Evolutionary conservation across 2,329 filamentous ascomycete species (phyloP), one percentile per base, ranked within the genome.

Genomic region (Xylariomycetidae sp.): DNA sequence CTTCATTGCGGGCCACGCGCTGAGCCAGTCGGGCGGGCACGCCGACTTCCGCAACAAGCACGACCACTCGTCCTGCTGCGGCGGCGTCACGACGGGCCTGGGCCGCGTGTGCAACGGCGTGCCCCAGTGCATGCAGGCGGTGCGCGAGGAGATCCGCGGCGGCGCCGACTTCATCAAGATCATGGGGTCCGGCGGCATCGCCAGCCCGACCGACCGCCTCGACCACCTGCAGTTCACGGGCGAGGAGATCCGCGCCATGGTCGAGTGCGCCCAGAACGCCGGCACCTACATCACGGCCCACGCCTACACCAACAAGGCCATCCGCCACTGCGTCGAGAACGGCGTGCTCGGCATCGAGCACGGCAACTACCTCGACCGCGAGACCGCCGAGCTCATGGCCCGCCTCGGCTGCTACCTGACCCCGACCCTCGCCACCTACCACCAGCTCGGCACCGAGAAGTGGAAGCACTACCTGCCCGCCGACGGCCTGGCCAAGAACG

Each of bases 11-110:
- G 69, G 69, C 5, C 62, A 69, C 31, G 72, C 68, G 0, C 62
- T 80, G 5, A 70, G 64, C 4, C 75, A 80, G 50, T 75, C 74
- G 0, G 75, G 74, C 1, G 76, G 76, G 0, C 75, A 80, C 41
- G 72, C 64, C 3, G 74, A 80, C 47, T 48, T 64, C 14, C 58
- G 66, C 3, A 54, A 61, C 0, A 51, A 61, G 3, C 67, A 75
- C 38, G 59, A 67, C 27, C 51, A 56, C 37, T 57, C 58, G 11
- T 45, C 58, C 22, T 73, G 69, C 50, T 73, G 69, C 46, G 64
- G 64, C 7, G 66, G 67, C 6, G 52, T 56, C 4, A 56, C 58
- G 2, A 53, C 50, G 1, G 57, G 56, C 5, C 44, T 69, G 5
- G 67, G 66, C 9, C 57, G 64, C 13, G 53, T 74, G 4, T 65